Evolutionary conservation across 371 early-diverging fungal species (phyloP), one percentile per base, ranked within the genome.

Genomic region (Mucor irregularis): DNA sequence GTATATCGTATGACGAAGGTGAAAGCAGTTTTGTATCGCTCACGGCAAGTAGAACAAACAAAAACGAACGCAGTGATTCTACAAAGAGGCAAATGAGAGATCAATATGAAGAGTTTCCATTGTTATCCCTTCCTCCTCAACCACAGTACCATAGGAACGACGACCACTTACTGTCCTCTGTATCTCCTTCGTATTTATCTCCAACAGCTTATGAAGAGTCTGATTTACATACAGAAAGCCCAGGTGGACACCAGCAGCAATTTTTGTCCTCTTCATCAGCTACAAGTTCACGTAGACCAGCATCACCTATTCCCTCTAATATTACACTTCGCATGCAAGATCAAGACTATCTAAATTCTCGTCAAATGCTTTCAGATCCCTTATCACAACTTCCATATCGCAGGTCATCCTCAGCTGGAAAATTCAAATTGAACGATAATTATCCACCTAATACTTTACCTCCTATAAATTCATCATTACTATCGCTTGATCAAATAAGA

Each of bases 371-470:
- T 37, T 16, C 7, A 3, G 16, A 17, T 16, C 16, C 38, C 16
- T 7, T 39, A 21, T 17, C 40, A 19, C 40, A 9, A 7, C n/a
- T 22, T 21, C 17, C 21, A 21, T 21, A 39, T 19, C 40, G 14
- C 8, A 39, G 22, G 21, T 21, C 17, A 6, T 21, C 40, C 6
- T 17, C 21, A 9, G n/a, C 6, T 3, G 40, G 21, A 39, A 39
- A 21, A 10, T 39, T 21, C 9, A 39, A 39, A 21, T 21, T 17
- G 21, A 22, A 16, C 16, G 35, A 35, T 35, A n/a, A 16, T 35
- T 13, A n/a, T 4, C n/a, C 40, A 21, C 21, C 39, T 10, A 39
- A 51, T 39, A 51, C 40, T 28, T 28, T 51, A 17, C 51, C 51
- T 13, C 51, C 51, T 11, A 51, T 51, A 2, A 39, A 28, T 39